Conservation (phyloP, 768 basidiomycete genomes). For the Kwoniella mangroviensis region DNA sequence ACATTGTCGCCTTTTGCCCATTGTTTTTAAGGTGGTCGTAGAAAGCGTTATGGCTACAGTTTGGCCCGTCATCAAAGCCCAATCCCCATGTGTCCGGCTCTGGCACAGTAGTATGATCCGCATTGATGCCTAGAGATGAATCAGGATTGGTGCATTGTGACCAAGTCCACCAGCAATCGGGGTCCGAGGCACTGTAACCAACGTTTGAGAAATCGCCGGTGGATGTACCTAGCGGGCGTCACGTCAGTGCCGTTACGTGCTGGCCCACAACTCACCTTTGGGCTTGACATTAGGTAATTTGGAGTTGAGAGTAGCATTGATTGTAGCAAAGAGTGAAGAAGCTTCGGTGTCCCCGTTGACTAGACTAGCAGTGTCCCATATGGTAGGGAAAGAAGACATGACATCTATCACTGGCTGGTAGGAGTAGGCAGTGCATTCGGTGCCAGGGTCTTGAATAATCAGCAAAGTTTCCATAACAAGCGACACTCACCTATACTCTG, state of each 20-base stretch:
- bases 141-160: constrained; percentile 49
- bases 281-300: constrained; percentile 49
- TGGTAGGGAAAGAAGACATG: constrained; percentile 46
- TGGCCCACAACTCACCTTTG: constrained; percentile 31
- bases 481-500: constrained; percentile 32
- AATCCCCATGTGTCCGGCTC: constrained; percentile 57
- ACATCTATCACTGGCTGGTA: constrained; percentile 44
- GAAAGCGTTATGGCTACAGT: constrained; percentile 59
- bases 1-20: constrained; percentile 58
- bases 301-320: constrained; percentile 50
- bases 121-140: constrained; percentile 32
- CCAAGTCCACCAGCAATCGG: constrained; percentile 60
- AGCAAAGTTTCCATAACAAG: neutral
- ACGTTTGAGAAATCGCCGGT: constrained; percentile 53
- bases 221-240: constrained; percentile 21
- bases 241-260: constrained; percentile 7
- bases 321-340: constrained; percentile 39
- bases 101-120: constrained; percentile 54
- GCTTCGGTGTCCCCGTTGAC: constrained; percentile 54
- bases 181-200: constrained; percentile 47
- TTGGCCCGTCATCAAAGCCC: constrained; percentile 59
- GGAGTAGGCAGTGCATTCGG: constrained; percentile 55
- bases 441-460: constrained; percentile 32
- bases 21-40: constrained; percentile 58
- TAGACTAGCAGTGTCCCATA: constrained; percentile 52